phyloP scores from a whole-genome alignment of 371 early-diverging fungal genomes.

The Mucor saturninus region DNA sequence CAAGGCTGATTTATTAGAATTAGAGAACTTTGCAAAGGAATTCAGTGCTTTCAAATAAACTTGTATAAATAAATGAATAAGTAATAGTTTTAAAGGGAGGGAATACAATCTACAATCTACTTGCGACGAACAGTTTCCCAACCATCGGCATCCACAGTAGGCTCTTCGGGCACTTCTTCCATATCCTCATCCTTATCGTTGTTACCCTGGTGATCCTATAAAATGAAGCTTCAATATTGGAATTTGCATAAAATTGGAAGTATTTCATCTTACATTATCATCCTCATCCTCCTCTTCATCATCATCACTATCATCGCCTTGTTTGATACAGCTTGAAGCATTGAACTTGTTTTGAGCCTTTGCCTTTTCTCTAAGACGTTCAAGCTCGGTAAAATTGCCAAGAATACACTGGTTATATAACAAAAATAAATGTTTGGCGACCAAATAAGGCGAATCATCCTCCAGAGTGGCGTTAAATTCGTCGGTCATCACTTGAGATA shows the following conservation, averaged over 20 bases:
- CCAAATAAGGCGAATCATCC: constrained; percentile 64
- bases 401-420: constrained; percentile 59
- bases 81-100: not conserved
- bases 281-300: constrained; percentile 18
- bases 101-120: constrained; percentile 8
- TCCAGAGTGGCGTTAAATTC: constrained; percentile 70
- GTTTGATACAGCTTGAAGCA: constrained; percentile 39
- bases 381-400: constrained; percentile 58
- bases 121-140: constrained; percentile 52
- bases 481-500: constrained; percentile 68
- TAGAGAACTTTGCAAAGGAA: constrained; percentile 33
- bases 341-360: constrained; percentile 30
- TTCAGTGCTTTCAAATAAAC: constrained; percentile 25
- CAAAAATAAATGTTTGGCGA: constrained; percentile 56
- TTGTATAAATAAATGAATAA: not conserved
- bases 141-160: constrained; percentile 57
- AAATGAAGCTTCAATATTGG: not conserved
- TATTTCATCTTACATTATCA: not conserved
- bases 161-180: constrained; percentile 46
- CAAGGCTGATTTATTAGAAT: constrained; percentile 33
- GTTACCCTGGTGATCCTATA: constrained; percentile 17
- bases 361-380: constrained; percentile 52
- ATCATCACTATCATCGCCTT: constrained; percentile 41
- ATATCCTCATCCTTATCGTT: constrained; percentile 43
- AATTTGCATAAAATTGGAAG: not conserved